Evolutionary conservation across 2,329 filamentous ascomycete species (phyloP), one percentile per base, ranked within the genome.

Genomic region (Ophiocordyceps camponoti-saundersi): DNA sequence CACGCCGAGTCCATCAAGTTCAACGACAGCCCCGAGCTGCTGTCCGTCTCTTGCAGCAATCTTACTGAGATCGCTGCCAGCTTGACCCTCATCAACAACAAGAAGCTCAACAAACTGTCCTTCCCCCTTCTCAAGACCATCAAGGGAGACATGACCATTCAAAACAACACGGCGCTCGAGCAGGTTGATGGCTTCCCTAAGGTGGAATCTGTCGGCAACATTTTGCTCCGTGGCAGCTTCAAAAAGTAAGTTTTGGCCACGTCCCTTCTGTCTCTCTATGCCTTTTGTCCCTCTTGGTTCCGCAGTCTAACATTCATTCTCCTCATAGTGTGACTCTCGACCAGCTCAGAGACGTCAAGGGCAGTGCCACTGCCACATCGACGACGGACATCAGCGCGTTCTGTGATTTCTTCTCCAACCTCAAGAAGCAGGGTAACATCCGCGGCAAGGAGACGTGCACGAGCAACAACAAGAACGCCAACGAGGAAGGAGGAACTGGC

Each of bases 201-300:
- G 53, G 75, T 98, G 26, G 60, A 75, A 59, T 75, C 69, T 47
- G 77, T 95, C 49, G 90, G 89, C 68, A 87, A 86, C 57, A 72
- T 96, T 59, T 82, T 87, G 63, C 78, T 95, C 63, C 80, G 80
- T 57, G 92, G 92, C 58, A 83, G 79, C 70, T 93, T 95, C 65
- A 74, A 79, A 52, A 71, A 76, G 87, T 93, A 74, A 72, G 85
- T 77, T 39, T 16, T 39, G 10, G n/a, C n/a, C 10, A 18, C 15
- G 2, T 13, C 1, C 8, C 44, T 18, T 12, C 16, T 8, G 2
- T 3, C 22, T 15, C 20, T 22, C 4, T 10, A 7, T 10, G 15
- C 13, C 15, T 26, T 8, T 26, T 26, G 4, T 26, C 4, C 8
- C 4, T 4, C 8, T 26, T 8, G 8, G 23, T 8, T 26, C 23